Percentiles rank a stretch among this genome's conserved stretches.
Conservation (phyloP, 2,329 filamentous ascomycete species). For the Epichloe elymi region DNA sequence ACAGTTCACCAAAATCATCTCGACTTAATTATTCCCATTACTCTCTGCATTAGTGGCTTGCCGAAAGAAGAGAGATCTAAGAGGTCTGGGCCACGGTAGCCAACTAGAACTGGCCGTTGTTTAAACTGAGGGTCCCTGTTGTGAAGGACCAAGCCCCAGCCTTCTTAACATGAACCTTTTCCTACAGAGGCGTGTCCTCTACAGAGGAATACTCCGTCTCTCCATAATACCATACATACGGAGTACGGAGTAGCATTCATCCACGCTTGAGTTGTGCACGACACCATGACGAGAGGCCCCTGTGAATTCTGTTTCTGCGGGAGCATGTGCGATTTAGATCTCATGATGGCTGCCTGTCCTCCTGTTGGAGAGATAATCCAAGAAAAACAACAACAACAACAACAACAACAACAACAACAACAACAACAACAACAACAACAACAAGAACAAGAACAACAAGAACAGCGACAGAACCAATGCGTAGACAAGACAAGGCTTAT, state of each 20-base stretch:
- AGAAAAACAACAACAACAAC: too few relatives aligned
- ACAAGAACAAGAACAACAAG: too few relatives aligned
- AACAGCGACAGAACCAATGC: not conserved
- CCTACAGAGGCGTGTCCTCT: not conserved
- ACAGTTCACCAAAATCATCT: not conserved
- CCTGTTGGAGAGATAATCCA: not conserved
- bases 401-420: too few relatives aligned
- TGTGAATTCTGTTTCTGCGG: not conserved
- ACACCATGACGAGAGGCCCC: not conserved
- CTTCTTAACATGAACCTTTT: not conserved
- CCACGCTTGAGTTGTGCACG: too few relatives aligned
- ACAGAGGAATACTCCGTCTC: not conserved
- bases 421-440: not conserved
- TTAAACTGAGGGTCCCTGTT: not conserved
- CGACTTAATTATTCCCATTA: conserved; percentile 6
- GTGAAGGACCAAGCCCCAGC: not conserved
- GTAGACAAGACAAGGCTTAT: not conserved
- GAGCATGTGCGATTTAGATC: not conserved
- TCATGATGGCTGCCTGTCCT: not conserved
- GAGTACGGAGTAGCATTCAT: not conserved
- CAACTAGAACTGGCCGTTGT: conserved; percentile 12
- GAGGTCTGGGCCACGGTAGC: conserved; percentile 15
- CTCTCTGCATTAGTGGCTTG: conserved; percentile 22
- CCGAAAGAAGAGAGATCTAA: conserved; percentile 19
- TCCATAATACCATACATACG: not conserved